Percentiles rank a stretch among this genome's conserved stretches.
phyloP scores from a whole-genome alignment of 495 filamentous ascomycete species.

The Glutinoglossum americanum region DNA sequence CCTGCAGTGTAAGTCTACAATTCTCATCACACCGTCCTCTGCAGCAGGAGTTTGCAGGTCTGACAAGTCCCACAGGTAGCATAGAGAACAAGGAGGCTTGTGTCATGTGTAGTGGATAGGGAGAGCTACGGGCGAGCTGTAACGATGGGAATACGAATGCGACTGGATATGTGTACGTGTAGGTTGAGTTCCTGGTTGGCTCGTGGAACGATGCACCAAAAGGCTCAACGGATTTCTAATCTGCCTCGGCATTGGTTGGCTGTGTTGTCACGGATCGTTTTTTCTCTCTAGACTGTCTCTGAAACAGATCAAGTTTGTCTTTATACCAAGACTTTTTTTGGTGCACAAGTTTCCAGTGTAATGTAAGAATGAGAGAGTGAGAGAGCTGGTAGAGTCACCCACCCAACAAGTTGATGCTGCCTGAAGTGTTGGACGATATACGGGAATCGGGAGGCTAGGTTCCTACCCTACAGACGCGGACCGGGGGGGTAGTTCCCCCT shows the following conservation, averaged over 20 bases:
- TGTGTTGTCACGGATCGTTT: no score
- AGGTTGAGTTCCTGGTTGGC: not conserved
- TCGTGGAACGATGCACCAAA: not conserved
- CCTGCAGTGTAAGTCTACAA: conserved; percentile 39
- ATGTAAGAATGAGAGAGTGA: no score
- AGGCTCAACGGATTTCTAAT: not conserved
- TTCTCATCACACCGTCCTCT: not conserved
- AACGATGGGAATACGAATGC: not conserved
- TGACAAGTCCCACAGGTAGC: conserved; percentile 23
- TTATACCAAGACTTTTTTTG: no score
- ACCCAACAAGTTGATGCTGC: no score
- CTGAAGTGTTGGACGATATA: no score
- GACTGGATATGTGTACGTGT: not conserved
- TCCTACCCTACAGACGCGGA: no score
- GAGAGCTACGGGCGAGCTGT: not conserved
- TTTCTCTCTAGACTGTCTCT: not conserved
- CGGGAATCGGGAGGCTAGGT: no score
- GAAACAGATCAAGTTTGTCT: no score
- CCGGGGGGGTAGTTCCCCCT: no score
- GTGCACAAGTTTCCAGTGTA: no score
- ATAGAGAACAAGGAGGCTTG: conserved; percentile 83
- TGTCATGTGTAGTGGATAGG: conserved; percentile 73
- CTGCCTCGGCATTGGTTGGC: no score
- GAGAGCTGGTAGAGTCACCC: no score
- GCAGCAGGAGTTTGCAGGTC: not conserved